Percentiles rank a stretch among this genome's conserved stretches.
Conservation (phyloP, 2,329 filamentous ascomycete genomes). For the Phoma sp. region DNA sequence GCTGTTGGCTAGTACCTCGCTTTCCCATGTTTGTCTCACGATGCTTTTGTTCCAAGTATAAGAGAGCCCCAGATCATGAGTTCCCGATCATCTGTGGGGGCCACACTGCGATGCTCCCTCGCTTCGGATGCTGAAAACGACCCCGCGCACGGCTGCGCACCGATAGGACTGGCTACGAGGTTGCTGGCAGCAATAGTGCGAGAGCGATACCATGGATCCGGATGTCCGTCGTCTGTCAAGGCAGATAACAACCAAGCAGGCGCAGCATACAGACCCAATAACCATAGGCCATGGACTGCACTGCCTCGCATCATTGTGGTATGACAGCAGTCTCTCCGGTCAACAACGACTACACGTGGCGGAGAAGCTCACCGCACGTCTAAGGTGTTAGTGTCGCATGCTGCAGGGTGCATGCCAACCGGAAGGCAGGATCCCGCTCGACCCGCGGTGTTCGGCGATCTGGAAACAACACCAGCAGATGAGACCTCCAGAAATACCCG, state of each 20-base stretch:
- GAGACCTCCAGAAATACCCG: background rate
- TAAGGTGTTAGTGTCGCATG: background rate
- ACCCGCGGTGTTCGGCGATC: background rate
- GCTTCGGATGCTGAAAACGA: background rate
- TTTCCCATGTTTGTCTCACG: background rate
- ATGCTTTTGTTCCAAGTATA: background rate
- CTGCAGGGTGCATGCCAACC: background rate
- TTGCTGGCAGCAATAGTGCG: background rate
- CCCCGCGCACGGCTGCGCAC: background rate
- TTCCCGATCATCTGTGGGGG: too few species aligned
- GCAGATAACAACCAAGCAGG: background rate
- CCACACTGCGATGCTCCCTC: background rate
- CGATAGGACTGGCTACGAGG: background rate
- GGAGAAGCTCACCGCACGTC: background rate
- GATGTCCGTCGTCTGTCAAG: background rate
- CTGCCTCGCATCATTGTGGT: background rate
- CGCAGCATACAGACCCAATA: background rate
- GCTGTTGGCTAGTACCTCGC: background rate
- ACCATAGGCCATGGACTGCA: background rate
- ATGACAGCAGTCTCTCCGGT: background rate
- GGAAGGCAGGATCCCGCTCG: background rate
- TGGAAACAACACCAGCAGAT: background rate
- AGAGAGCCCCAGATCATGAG: background rate
- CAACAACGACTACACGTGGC: background rate
- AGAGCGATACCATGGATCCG: background rate